Base-by-base conservation (phyloP, 371 early-diverging fungal species). In the Lichtheimia ramosa region DNA sequence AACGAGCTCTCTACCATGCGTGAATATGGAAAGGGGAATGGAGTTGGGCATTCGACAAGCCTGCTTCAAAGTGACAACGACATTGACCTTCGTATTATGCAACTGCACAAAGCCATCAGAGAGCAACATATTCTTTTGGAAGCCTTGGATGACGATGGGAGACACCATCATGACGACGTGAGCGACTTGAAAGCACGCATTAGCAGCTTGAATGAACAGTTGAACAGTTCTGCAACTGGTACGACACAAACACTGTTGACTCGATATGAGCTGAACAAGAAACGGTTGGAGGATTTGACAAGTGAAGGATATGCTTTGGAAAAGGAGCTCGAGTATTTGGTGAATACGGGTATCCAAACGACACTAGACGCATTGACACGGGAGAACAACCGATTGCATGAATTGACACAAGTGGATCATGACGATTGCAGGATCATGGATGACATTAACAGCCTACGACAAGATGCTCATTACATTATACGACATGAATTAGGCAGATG, bases 271-370 rank as follows among this genome's bases (percentile, higher is more conserved):
- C 54, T 55, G 4, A 75, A 76, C 43, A 24, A 68, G 23, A 58
- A 74, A 23, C 71, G 70, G 34, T 49, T 79, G 14, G 68, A 72
- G 48, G 71, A 71, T 50, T 23, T 76, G 0, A 56, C 64, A 3
- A 73, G 74, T 27, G 69, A 79, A 51, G 62, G 65, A 15, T 56
- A 60, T 6, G 27, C 69, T 0, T 21, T 75, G 16, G 41, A 66
- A 23, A 74, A 74, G 39, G 79, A 79, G 58, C 49, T 76, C 8
- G 64, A 71, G 25, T 79, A 76, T 54, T 41, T 76, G 5, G 27
- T 71, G 16, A 51, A 66, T 6, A 74, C 63, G 6, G 62, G 64
- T 41, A 59, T 74, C 8, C 62, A 54, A 25, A 62, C 57, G 12
- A 23, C 68, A 10, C 48, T 69, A 13, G 43, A 56, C 2, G 56